phyloP scores from a whole-genome alignment of 495 filamentous ascomycete genomes.

The Niebla homalea region DNA sequence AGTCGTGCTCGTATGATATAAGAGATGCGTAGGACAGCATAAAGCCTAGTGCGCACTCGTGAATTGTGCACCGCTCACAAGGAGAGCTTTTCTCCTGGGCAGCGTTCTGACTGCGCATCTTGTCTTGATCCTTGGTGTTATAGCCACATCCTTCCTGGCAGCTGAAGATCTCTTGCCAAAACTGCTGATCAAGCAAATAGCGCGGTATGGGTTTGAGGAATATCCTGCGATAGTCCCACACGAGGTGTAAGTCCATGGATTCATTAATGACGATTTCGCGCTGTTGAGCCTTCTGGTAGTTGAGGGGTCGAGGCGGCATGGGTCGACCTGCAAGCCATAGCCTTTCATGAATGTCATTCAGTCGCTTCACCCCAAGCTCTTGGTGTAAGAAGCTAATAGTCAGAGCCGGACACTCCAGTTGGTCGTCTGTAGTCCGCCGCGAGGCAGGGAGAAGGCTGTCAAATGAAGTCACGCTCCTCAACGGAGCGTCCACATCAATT shows the following conservation, averaged over 20 bases:
- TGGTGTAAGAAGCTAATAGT: constrained; percentile 14
- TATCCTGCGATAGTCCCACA: constrained; percentile 27
- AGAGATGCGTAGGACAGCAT: constrained; percentile 32
- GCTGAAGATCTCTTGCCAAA: constrained; percentile 24
- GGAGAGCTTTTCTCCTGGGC: neutral
- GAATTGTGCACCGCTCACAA: neutral
- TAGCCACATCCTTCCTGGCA: constrained; percentile 2
- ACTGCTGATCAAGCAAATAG: constrained; percentile 26
- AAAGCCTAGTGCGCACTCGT: constrained; percentile 26
- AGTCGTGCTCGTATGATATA: constrained; percentile 32
- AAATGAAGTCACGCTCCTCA: too few relatives aligned
- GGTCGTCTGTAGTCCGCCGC: constrained; percentile 14
- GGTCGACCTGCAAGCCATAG: constrained; percentile 39
- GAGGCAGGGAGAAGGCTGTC: constrained; percentile 19
- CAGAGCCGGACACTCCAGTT: constrained; percentile 14
- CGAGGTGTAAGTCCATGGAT: constrained; percentile 28
- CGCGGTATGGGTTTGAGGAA: constrained; percentile 34
- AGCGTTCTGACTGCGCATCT: neutral
- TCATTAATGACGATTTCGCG: constrained; percentile 32
- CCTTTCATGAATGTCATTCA: constrained; percentile 24
- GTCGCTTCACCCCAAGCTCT: constrained; percentile 21
- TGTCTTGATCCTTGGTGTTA: neutral
- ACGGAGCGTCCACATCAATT: too few relatives aligned
- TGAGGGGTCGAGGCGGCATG: constrained; percentile 33
- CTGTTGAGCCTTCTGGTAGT: constrained; percentile 30